phyloP scores from a whole-genome alignment of 2,329 filamentous ascomycete species.

The Fusarium pseudograminearum region DNA sequence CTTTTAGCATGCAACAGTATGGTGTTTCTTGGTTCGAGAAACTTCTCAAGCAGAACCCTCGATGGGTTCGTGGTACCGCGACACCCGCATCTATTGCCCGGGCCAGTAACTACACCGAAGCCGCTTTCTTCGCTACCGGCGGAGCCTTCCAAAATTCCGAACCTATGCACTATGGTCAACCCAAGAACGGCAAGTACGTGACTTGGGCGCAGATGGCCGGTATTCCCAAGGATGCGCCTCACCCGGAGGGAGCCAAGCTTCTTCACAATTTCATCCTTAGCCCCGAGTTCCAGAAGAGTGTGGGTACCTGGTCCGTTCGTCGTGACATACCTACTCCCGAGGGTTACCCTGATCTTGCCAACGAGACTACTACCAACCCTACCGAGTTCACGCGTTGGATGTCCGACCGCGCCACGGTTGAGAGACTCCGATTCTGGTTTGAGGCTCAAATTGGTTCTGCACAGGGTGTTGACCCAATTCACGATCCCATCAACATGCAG shows the following conservation, averaged over 20 bases:
- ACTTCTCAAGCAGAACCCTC: conserved; percentile 61
- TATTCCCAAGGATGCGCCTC: conserved; percentile 50
- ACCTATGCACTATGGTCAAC: conserved; percentile 47
- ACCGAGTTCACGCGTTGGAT: conserved; percentile 22
- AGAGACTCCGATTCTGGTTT: conserved; percentile 29
- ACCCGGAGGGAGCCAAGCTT: conserved; percentile 32
- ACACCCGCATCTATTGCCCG: conserved; percentile 56
- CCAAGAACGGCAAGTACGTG: conserved; percentile 57
- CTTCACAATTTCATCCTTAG: conserved; percentile 28
- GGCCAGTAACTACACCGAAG: conserved; percentile 47
- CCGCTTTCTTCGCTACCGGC: conserved; percentile 52
- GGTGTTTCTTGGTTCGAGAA: conserved; percentile 61
- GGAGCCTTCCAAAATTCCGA: not conserved
- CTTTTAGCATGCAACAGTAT: conserved; percentile 53
- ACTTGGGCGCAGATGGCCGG: conserved; percentile 62
- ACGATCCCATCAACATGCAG: not conserved
- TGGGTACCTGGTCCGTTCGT: conserved; percentile 23
- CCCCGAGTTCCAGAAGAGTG: not conserved
- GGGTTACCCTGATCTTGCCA: conserved; percentile 8
- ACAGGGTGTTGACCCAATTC: not conserved
- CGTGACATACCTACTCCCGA: conserved; percentile 1
- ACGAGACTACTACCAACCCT: conserved; percentile 24
- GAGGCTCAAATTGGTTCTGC: conserved; percentile 24
- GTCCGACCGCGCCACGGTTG: conserved; percentile 7
- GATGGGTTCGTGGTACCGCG: conserved; percentile 64